Evolutionary conservation across 2,329 filamentous ascomycete genomes (phyloP), one percentile per base, ranked within the genome.

Genomic region (Colletotrichum sp.): DNA sequence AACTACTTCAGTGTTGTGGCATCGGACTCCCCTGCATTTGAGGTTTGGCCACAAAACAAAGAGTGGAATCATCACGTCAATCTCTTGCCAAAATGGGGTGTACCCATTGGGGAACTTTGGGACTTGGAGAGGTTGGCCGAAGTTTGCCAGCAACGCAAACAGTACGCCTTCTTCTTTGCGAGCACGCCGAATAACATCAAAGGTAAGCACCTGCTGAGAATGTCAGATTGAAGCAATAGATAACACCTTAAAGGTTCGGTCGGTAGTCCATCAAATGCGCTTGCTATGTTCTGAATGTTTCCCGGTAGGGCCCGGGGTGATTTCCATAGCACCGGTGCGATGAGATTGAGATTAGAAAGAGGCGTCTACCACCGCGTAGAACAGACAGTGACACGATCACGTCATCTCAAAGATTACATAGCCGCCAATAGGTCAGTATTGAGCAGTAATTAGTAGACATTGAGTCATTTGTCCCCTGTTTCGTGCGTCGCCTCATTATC

Each of bases 361-460:
- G 38, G 18, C 18, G 38, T n/a, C 9, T n/a, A 48, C 4, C 18
- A 10, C 38, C 9, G 18, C 38, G 9, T n/a, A 12, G 38, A 48
- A n/a, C 18, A 48, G 38, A 48, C 18, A 48, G 5, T n/a, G 9
- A 4, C 38, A 21, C 38, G 38, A 5, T 48, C 18, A 4, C 5
- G 0, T n/a, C 9, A 48, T n/a, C 5, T 48, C 5, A 48, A n/a
- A 0, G 4, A 48, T 12, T n/a, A 5, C 18, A 12, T n/a, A 12
- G 18, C 38, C 9, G 38, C 18, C 3, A 10, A 48, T 48, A 48
- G 5, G 9, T 48, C 36, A 43, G 8, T 43, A 6, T 48, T 12
- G 38, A n/a, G 38, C 38, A 48, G 18, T 48, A 21, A 12, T 52
- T 13, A 0, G 12, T 52, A 3, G 5, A 5, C 10, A 21, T 13